Percentiles rank a stretch among this genome's conserved stretches.
Evolutionary conservation across 306 rosid genomes (phyloP).

Genomic region (Ormosia emarginata): DNA sequence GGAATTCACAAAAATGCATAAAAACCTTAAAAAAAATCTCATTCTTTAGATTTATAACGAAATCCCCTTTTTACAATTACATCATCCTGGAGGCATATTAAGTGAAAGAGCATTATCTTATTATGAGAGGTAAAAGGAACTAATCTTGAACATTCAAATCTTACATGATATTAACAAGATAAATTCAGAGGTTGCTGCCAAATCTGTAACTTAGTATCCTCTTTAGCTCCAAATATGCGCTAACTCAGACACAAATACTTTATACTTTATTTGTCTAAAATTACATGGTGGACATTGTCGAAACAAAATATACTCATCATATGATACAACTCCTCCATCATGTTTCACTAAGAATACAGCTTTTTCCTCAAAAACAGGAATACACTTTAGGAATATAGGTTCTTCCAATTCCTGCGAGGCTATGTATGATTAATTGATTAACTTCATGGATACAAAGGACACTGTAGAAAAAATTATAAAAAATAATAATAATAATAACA

Average conservation of each 20-base stretch:
- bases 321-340: constrained; percentile 6
- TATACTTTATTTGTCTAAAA: constrained; percentile 6
- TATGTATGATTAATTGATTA: not conserved
- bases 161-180: not conserved
- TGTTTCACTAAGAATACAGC: constrained; percentile 12
- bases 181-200: not conserved
- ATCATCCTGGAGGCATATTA: too few species aligned
- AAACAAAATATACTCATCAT: not conserved
- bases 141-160: too few species aligned
- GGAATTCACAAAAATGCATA: too few species aligned
- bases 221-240: not conserved
- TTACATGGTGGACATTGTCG: not conserved
- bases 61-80: too few species aligned
- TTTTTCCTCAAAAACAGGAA: constrained; percentile 12
- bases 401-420: constrained; percentile 2
- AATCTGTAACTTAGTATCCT: not conserved
- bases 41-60: too few species aligned
- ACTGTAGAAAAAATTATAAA: not conserved
- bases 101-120: not conserved
- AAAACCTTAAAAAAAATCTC: too few species aligned
- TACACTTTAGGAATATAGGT: not conserved
- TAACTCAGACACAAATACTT: not conserved
- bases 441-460: constrained; percentile 3
- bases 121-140: too few species aligned
- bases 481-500: too few species aligned